These are phyloP conservation scores for Colletotrichum spaethianum DNA, from an alignment of 2,329 filamentous ascomycete species.

Conservation along the genomic window DNA sequence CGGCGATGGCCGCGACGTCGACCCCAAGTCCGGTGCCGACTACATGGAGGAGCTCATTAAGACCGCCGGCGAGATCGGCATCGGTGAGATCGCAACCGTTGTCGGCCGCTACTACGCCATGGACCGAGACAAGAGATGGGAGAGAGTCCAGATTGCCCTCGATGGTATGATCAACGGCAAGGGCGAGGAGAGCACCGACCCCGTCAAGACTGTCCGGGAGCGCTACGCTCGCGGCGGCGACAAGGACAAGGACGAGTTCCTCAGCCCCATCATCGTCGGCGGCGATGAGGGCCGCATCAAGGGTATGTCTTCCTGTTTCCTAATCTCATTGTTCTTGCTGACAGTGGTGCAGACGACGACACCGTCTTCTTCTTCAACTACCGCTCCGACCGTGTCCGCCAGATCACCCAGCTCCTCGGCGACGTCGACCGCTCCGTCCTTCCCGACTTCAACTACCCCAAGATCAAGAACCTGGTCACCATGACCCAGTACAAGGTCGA, in stretches of 20 bases:
- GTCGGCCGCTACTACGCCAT: conserved; percentile 98
- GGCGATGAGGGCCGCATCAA: conserved; percentile 89
- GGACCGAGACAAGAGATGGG: conserved; percentile 99
- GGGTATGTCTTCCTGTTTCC: conserved; percentile 63
- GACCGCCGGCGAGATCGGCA: conserved; percentile 85
- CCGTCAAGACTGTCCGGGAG: conserved; percentile 87
- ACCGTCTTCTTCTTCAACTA: conserved; percentile 99
- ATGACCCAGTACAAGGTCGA: conserved; percentile 99
- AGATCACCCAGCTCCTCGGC: conserved; percentile 94
- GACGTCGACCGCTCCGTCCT: conserved; percentile 91
- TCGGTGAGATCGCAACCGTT: conserved; percentile 90
- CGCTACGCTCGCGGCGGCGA: conserved; percentile 81
- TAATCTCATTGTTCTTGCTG: not conserved
- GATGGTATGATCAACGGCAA: conserved; percentile 89
- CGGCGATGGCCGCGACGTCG: conserved; percentile 96
- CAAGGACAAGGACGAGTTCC: conserved; percentile 93
- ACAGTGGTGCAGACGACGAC: conserved; percentile 77
- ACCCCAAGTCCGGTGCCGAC: conserved; percentile 91
- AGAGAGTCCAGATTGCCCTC: conserved; percentile 89
- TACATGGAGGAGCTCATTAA: conserved; percentile 91
- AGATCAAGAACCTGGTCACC: conserved; percentile 86
- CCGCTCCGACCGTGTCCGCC: conserved; percentile 95
- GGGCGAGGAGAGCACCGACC: conserved; percentile 88
- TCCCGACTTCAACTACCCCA: conserved; percentile 94
- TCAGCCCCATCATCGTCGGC: conserved; percentile 96